Evolutionary conservation across 768 basidiomycete genomes (phyloP).

Genomic region (Rhodotorula taiwanensis): DNA sequence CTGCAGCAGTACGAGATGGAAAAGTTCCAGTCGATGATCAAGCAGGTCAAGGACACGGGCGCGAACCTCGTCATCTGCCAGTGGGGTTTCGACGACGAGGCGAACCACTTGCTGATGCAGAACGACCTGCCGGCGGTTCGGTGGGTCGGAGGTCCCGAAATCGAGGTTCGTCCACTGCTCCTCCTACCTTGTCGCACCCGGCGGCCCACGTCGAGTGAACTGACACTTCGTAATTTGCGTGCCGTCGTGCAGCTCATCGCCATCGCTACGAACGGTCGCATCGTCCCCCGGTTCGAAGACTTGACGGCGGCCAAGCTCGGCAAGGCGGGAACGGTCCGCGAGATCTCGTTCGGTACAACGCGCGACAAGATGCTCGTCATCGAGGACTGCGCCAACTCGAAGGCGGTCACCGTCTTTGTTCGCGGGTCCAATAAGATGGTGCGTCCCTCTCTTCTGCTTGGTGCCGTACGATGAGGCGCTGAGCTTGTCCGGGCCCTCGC

Average conservation of each 20-base stretch:
- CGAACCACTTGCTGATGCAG: slow-evolving; percentile 95
- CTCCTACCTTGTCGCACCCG: too few species aligned
- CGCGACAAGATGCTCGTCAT: slow-evolving; percentile 99
- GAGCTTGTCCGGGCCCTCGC: not conserved
- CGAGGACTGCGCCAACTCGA: slow-evolving; percentile 93
- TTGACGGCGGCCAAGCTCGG: slow-evolving; percentile 85
- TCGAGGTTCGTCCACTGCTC: slow-evolving; percentile 60
- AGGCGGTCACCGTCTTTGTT: slow-evolving; percentile 95
- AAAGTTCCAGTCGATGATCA: slow-evolving; percentile 96
- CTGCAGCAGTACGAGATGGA: slow-evolving; percentile 89
- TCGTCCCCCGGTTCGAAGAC: slow-evolving; percentile 97
- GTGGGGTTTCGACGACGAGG: slow-evolving; percentile 99
- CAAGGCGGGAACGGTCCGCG: slow-evolving; percentile 83
- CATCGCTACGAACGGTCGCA: slow-evolving; percentile 94
- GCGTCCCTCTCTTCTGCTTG: slow-evolving; percentile 24
- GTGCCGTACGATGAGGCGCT: not conserved
- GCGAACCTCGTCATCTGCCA: slow-evolving; percentile 99
- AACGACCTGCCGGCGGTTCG: slow-evolving; percentile 93
- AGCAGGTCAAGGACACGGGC: slow-evolving; percentile 87
- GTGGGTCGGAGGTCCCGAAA: slow-evolving; percentile 99
- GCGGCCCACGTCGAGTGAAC: too few species aligned
- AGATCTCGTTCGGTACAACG: slow-evolving; percentile 93
- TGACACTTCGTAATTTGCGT: too few species aligned
- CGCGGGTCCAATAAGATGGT: slow-evolving; percentile 99
- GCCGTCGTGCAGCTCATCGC: slow-evolving; percentile 81